A percentile compares a stretch with the other conserved stretches of the same genome.
phyloP scores from a whole-genome alignment of 1,284 basidiomycete genomes.

The Amylostereum areolatum region DNA sequence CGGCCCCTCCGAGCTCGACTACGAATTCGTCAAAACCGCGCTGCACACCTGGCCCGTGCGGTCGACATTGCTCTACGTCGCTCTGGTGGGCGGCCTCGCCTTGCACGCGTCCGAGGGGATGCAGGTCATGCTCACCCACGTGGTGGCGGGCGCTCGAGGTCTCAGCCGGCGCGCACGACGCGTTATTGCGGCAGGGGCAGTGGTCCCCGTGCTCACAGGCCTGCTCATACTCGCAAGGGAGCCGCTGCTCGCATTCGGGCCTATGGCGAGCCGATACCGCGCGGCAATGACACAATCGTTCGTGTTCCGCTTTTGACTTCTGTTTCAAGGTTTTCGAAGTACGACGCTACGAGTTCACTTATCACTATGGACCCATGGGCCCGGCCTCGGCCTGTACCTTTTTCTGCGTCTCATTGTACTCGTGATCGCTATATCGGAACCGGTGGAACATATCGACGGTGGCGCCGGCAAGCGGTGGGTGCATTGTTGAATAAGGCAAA shows the following conservation, averaged over 20 bases:
- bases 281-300: conserved; percentile 28
- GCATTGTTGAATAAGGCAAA: too few relatives aligned
- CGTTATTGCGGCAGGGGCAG: conserved; percentile 27
- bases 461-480: too few relatives aligned
- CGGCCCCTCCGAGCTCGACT: conserved; percentile 67
- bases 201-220: conserved; percentile 48
- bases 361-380: too few relatives aligned
- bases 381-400: too few relatives aligned
- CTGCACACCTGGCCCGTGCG: conserved; percentile 53
- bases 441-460: too few relatives aligned
- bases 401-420: too few relatives aligned
- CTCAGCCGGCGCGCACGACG: conserved; percentile 22
- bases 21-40: conserved; percentile 66
- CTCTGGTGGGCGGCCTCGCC: conserved; percentile 43
- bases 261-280: conserved; percentile 41
- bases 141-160: conserved; percentile 22
- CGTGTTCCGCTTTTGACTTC: conserved; percentile 20
- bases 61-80: conserved; percentile 54
- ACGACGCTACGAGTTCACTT: too few relatives aligned
- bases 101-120: conserved; percentile 57
- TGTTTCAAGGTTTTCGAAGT: background rate
- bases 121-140: conserved; percentile 46
- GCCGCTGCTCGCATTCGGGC: conserved; percentile 48
- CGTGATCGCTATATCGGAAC: too few relatives aligned
- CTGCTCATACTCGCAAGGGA: conserved; percentile 48